Base-by-base conservation (phyloP, 345 rosid species). In the Boechera divaricarpa region DNA sequence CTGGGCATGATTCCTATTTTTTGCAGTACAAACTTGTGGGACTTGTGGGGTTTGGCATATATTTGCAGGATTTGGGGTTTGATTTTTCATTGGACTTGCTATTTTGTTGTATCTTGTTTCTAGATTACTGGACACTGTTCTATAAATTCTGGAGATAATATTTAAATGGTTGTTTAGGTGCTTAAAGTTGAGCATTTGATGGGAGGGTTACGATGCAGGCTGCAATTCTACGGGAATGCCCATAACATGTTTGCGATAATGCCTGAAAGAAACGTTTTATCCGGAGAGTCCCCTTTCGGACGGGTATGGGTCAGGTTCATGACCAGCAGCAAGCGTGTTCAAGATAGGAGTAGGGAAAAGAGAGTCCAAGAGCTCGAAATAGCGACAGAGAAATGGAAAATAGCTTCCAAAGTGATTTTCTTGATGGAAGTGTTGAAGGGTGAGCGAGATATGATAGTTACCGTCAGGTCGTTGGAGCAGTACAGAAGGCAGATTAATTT, bases 321-420 rank as follows among this genome's bases (percentile, higher is more conserved):
- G 98, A 89, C 97, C 0, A 82, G 82, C 4, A 85, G 91, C 68
- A 91, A 84, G 77, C 90, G 93, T 41, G 94, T 93, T 60, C 92
- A 87, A 79, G 94, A 93, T 63, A 83, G 98, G 26, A 90, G 94
- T 80, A 80, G 64, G 77, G 81, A 67, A 57, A 93, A 91, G 81
- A 81, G 97, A 74, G 81, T 93, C 66, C 87, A 79, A 1, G 86
- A 83, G 79, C 94, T 94, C 32, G 94, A 94, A 76, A 77, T 94
- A 55, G 96, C 72, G 0, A 83, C 88, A 0, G 98, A 93, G 82
- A 87, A 87, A 83, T 87, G 87, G 87, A 91, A 90, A 74, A 83
- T 86, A 68, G 84, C 75, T 38, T 83, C 92, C 0, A 90, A 86
- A 82, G 82, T 90, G 56, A 54, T 83, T 64, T 77, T 91, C 53